A percentile compares a stretch with the other conserved stretches of the same genome.
These are phyloP conservation scores for Fusarium coicis DNA, from an alignment of 2,329 filamentous ascomycete species.

Conservation along the genomic window DNA sequence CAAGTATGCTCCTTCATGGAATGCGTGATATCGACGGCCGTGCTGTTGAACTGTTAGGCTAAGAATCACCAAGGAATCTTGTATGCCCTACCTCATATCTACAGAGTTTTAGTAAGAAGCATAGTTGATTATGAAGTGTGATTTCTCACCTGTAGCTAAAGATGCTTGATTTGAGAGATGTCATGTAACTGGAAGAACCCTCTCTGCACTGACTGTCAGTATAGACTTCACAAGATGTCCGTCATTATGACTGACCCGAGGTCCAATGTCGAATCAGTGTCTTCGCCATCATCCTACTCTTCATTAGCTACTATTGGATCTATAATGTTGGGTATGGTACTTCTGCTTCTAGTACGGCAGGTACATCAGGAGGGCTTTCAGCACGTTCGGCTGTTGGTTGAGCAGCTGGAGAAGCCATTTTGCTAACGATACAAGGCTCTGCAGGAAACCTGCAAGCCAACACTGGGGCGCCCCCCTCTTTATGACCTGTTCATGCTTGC, in stretches of 20 bases:
- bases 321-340: background rate
- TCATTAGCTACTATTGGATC: background rate
- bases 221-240: fast-evolving
- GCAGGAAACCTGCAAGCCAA: background rate
- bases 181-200: conserved; percentile 14
- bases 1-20: conserved; percentile 27
- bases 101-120: background rate
- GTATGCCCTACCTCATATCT: conserved; percentile 18
- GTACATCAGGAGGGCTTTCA: background rate
- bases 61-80: fast-evolving
- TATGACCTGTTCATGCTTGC: background rate
- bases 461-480: conserved; percentile 6
- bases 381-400: background rate
- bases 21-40: conserved; percentile 33
- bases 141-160: conserved; percentile 18
- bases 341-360: background rate
- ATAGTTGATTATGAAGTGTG: fast-evolving
- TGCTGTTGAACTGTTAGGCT: background rate
- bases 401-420: background rate
- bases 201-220: background rate
- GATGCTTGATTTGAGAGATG: conserved; percentile 27
- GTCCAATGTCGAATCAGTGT: conserved; percentile 2
- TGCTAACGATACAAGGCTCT: fast-evolving
- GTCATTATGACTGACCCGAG: background rate
- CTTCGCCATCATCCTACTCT: background rate